These are phyloP conservation scores for Setaria italica DNA, from an alignment of 202 grass and related monocot species.

Conservation along the genomic window DNA sequence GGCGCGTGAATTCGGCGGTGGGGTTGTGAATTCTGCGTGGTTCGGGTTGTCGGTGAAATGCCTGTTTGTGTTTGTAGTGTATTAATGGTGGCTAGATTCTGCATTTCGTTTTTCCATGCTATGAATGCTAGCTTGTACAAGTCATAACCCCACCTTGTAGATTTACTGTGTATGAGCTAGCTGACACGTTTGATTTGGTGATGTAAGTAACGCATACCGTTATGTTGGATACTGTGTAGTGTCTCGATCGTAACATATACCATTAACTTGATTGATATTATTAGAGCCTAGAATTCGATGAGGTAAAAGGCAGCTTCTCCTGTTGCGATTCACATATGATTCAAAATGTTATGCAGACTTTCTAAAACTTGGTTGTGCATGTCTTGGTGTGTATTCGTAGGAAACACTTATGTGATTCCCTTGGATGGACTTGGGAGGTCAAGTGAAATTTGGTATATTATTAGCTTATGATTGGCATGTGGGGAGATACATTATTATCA, in stretches of 20 bases:
- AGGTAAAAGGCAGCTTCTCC: conserved; percentile 26
- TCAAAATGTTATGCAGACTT: background rate
- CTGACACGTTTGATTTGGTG: conserved; percentile 15
- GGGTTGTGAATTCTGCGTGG: background rate
- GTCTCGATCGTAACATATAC: background rate
- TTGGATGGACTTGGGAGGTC: background rate
- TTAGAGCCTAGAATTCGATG: conserved; percentile 3
- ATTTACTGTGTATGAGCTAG: conserved; percentile 4
- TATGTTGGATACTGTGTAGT: background rate
- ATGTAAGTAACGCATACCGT: background rate
- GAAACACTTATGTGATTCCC: background rate
- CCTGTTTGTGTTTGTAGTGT: background rate
- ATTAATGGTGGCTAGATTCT: background rate
- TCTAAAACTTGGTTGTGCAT: conserved; percentile 8
- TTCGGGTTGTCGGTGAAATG: conserved; percentile 15
- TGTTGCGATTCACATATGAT: conserved; percentile 4
- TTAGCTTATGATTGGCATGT: background rate
- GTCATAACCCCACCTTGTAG: background rate
- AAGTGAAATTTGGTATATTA: background rate
- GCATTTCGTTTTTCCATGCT: background rate
- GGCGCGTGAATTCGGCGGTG: conserved; percentile 16
- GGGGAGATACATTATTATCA: conserved; percentile 9
- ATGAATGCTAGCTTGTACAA: background rate
- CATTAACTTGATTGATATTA: background rate
- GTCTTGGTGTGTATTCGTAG: background rate